These are phyloP conservation scores for Didymella exigua DNA, from an alignment of 2,329 filamentous ascomycete species.

Conservation along the genomic window DNA sequence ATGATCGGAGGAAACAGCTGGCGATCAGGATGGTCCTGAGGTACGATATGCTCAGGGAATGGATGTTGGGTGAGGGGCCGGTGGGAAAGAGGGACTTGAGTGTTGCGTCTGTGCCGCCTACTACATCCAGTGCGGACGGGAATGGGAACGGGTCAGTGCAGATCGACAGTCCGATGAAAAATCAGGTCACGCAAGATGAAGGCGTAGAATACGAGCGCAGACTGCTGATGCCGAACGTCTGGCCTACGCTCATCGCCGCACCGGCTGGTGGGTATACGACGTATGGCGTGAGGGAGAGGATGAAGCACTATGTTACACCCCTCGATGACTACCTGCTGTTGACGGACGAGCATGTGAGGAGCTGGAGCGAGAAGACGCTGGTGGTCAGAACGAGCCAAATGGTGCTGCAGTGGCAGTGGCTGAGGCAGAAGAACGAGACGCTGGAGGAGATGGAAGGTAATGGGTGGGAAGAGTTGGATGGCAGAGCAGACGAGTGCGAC, in stretches of 20 bases:
- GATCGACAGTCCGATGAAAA: background rate
- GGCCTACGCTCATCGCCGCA: conserved; percentile 32
- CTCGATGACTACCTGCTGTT: conserved; percentile 33
- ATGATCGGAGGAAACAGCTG: conserved; percentile 26
- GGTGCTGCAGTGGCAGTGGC: conserved; percentile 37
- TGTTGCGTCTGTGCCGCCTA: conserved; percentile 12
- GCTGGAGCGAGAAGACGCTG: conserved; percentile 20
- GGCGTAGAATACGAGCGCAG: background rate
- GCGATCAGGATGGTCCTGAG: conserved; percentile 28
- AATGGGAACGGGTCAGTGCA: background rate
- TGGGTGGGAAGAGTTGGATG: conserved; percentile 33
- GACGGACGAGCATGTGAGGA: conserved; percentile 23
- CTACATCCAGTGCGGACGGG: background rate
- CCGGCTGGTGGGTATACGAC: conserved; percentile 22
- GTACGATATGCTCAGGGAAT: conserved; percentile 38
- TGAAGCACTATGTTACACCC: conserved; percentile 39
- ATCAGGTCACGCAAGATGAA: too few species aligned
- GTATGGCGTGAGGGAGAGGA: conserved; percentile 27
- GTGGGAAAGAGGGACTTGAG: conserved; percentile 14
- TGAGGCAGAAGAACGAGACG: conserved; percentile 31
- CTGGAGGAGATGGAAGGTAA: conserved; percentile 33
- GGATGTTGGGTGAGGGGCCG: conserved; percentile 21
- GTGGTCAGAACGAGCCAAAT: conserved; percentile 18
- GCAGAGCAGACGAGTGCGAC: conserved; percentile 30
- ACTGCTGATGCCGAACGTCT: conserved; percentile 26